These are phyloP conservation scores for Tausonia pullulans DNA, from an alignment of 1,284 basidiomycete genomes.

Conservation along the genomic window DNA sequence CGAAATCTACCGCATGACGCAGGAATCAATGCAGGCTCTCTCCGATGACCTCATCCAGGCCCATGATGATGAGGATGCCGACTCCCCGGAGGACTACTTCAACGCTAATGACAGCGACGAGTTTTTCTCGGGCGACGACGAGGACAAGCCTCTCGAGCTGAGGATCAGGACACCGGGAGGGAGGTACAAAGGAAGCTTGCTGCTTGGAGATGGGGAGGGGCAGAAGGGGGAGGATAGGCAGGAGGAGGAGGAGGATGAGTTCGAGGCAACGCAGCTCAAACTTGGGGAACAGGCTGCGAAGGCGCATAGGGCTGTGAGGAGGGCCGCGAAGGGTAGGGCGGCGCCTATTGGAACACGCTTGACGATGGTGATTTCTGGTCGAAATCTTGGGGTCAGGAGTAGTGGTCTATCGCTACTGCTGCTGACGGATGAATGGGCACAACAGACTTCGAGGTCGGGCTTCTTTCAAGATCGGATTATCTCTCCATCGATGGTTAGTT, in stretches of 20 bases:
- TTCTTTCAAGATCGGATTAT: slow-evolving; percentile 89
- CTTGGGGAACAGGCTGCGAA: slow-evolving; percentile 13
- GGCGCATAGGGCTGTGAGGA: slow-evolving; percentile 18
- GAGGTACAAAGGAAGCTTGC: background rate
- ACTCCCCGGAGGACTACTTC: no score
- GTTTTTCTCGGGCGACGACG: slow-evolving; percentile 20
- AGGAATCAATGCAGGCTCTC: no score
- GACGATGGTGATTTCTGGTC: no score
- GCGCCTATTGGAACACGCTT: slow-evolving; percentile 45
- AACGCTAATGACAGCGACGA: no score
- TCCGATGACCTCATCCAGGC: no score
- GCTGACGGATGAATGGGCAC: no score
- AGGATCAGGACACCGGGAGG: slow-evolving; percentile 34
- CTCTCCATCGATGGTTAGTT: slow-evolving; percentile 76
- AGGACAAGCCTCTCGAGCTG: slow-evolving; percentile 37
- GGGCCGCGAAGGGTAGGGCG: slow-evolving; percentile 24
- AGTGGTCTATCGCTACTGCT: no score
- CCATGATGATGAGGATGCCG: no score
- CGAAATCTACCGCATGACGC: no score
- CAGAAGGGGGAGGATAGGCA: slow-evolving; percentile 15
- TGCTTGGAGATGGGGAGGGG: background rate
- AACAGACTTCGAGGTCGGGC: slow-evolving; percentile 72
- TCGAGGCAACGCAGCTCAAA: slow-evolving; percentile 3
- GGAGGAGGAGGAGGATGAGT: background rate
- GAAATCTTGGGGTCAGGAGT: no score